Conservation (phyloP, 2,329 filamentous ascomycete genomes). For the Thyridium curvatum region DNA sequence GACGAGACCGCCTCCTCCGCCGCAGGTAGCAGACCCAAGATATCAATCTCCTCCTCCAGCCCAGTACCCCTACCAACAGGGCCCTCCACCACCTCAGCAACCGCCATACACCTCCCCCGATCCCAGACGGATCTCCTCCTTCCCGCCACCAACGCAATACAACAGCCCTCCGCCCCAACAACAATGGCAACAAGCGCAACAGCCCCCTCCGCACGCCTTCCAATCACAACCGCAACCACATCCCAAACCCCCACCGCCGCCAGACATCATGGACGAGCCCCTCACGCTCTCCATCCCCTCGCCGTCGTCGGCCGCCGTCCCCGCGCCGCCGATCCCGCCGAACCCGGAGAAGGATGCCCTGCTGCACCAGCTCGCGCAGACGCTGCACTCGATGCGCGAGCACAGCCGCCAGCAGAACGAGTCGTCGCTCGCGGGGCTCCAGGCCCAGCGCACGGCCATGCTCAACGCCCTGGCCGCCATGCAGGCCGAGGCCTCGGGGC, state of each 20-base stretch:
- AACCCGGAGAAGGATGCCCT: constrained; percentile 94
- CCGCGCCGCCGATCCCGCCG: constrained; percentile 81
- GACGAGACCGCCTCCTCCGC: constrained; percentile 23
- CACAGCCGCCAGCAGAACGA: constrained; percentile 66
- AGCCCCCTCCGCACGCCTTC: constrained; percentile 11
- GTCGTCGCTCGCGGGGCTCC: constrained; percentile 66
- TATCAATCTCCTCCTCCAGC: constrained; percentile 6
- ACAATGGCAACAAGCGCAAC: constrained; percentile 11
- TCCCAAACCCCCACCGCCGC: constrained; percentile 36
- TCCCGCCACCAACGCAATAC: constrained; percentile 6
- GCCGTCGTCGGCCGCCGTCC: constrained; percentile 31
- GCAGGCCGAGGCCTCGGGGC: constrained; percentile 64
- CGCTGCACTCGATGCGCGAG: constrained; percentile 63
- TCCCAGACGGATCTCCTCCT: constrained; percentile 6
- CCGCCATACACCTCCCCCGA: constrained; percentile 2
- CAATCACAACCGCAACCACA: constrained; percentile 23
- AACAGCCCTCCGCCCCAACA: constrained; percentile 3
- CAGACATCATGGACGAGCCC: constrained; percentile 52
- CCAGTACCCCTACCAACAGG: constrained; percentile 7
- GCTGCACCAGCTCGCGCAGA: constrained; percentile 66
- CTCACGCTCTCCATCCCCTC: constrained; percentile 43
- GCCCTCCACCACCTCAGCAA: constrained; percentile 7
- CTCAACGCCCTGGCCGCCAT: constrained; percentile 61
- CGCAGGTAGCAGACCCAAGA: constrained; percentile 15
- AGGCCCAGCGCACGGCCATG: constrained; percentile 75